These are phyloP conservation scores for Ormosia semicastrata DNA, from an alignment of 306 rosid genomes.

Conservation along the genomic window DNA sequence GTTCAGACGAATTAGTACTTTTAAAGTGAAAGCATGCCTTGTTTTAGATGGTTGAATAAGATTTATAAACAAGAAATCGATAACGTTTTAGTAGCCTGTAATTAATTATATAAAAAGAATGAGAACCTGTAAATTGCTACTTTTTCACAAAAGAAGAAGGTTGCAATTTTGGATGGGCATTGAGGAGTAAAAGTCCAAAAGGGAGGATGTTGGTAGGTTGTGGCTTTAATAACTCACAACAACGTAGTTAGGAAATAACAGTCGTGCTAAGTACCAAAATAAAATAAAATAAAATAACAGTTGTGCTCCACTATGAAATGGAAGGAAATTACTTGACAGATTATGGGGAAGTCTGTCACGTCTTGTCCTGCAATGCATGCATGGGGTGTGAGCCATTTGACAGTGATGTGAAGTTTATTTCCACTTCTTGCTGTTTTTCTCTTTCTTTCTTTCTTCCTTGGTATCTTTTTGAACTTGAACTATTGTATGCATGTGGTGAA, in stretches of 20 bases:
- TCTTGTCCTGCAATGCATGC: conserved; percentile 13
- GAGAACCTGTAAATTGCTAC: background rate
- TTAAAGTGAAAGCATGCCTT: background rate
- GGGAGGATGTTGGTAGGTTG: background rate
- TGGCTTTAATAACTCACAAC: background rate
- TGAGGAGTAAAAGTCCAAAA: background rate
- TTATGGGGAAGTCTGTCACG: background rate
- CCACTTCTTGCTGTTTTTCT: background rate
- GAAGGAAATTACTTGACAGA: background rate
- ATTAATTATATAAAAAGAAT: background rate
- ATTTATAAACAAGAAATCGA: background rate
- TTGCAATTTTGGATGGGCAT: background rate
- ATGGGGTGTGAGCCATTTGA: background rate
- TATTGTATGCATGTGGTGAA: background rate
- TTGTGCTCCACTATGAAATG: conserved; percentile 28
- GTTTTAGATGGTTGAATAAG: background rate
- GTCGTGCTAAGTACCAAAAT: background rate
- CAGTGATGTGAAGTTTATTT: background rate
- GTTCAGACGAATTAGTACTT: background rate
- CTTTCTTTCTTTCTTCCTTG: background rate
- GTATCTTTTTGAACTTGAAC: background rate
- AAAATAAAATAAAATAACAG: background rate
- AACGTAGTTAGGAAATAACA: conserved; percentile 1
- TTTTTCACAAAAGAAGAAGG: background rate
- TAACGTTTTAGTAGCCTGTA: background rate